A percentile compares a stretch with the other conserved stretches of the same genome.
Evolutionary conservation across 192 early-diverging fungal species (phyloP).

Genomic region (Ambispora gerdemannii): DNA sequence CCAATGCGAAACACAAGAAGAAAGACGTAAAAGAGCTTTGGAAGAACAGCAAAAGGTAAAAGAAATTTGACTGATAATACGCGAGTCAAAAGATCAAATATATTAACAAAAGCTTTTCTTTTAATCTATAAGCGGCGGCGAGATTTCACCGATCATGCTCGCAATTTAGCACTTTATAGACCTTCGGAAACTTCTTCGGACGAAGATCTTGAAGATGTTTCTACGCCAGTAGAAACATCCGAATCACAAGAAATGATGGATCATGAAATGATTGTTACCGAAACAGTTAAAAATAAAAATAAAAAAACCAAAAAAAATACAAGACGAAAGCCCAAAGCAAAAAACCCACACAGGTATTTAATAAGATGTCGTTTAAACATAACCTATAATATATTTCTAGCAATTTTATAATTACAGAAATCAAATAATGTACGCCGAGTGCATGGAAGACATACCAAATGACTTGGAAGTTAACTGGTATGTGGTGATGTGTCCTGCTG

Average conservation of each 20-base stretch:
- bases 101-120: not conserved
- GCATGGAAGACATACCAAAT: conserved; percentile 45
- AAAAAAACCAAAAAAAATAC: conserved; percentile 35
- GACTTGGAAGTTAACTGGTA: conserved; percentile 51
- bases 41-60: conserved; percentile 45
- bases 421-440: conserved; percentile 58
- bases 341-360: conserved; percentile 43
- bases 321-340: conserved; percentile 32
- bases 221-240: conserved; percentile 24
- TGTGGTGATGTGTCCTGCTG: conserved; percentile 52
- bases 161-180: conserved; percentile 43
- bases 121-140: conserved; percentile 37
- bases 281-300: conserved; percentile 2
- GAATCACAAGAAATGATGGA: conserved; percentile 28
- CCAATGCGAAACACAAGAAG: conserved; percentile 39
- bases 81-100: too few relatives aligned
- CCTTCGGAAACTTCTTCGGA: conserved; percentile 34
- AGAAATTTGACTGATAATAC: not conserved
- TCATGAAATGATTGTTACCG: conserved; percentile 6
- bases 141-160: conserved; percentile 43
- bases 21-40: conserved; percentile 36
- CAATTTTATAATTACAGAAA: conserved; percentile 37
- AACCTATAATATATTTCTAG: not conserved
- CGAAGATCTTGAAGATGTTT: conserved; percentile 33
- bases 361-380: not conserved